These are phyloP conservation scores for Boletus sp. DNA, from an alignment of 768 basidiomycete species.

Conservation along the genomic window DNA sequence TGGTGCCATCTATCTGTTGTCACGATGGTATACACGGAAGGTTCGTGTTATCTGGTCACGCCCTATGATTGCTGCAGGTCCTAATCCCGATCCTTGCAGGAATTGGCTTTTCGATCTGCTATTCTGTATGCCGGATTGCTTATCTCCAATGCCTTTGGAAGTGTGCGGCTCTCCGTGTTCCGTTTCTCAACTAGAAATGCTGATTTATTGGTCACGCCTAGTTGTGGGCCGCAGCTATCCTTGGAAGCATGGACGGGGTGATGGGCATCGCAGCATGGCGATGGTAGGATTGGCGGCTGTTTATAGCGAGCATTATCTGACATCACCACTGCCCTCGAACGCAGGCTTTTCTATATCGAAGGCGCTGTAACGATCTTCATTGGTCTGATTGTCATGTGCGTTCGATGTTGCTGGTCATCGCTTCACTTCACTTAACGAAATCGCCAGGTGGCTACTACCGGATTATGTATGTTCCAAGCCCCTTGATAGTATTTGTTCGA, in stretches of 20 bases:
- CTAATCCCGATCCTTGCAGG: slow-evolving; percentile 33
- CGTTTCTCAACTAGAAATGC: not conserved
- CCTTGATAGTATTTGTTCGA: not conserved
- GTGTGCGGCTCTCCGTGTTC: slow-evolving; percentile 37
- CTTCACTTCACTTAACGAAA: not conserved
- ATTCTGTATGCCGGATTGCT: slow-evolving; percentile 58
- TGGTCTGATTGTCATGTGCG: slow-evolving; percentile 53
- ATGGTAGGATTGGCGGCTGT: slow-evolving; percentile 42
- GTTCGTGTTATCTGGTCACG: not conserved
- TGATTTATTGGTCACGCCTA: slow-evolving; percentile 18
- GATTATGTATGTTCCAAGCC: slow-evolving; percentile 47
- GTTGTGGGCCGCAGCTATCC: slow-evolving; percentile 73
- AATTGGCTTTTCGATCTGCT: slow-evolving; percentile 61
- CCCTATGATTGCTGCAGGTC: not conserved
- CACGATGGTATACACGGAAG: slow-evolving; percentile 24
- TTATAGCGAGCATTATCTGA: not conserved
- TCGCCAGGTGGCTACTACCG: slow-evolving; percentile 51
- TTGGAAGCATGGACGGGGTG: slow-evolving; percentile 64
- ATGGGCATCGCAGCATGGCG: slow-evolving; percentile 69
- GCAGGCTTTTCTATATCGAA: slow-evolving; percentile 72
- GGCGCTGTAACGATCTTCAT: slow-evolving; percentile 62
- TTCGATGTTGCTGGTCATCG: not conserved
- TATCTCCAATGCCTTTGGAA: slow-evolving; percentile 65
- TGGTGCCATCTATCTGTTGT: slow-evolving; percentile 44
- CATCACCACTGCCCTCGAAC: not conserved